Base-by-base conservation (phyloP, 768 basidiomycete genomes). In the Hericium alpestre region DNA sequence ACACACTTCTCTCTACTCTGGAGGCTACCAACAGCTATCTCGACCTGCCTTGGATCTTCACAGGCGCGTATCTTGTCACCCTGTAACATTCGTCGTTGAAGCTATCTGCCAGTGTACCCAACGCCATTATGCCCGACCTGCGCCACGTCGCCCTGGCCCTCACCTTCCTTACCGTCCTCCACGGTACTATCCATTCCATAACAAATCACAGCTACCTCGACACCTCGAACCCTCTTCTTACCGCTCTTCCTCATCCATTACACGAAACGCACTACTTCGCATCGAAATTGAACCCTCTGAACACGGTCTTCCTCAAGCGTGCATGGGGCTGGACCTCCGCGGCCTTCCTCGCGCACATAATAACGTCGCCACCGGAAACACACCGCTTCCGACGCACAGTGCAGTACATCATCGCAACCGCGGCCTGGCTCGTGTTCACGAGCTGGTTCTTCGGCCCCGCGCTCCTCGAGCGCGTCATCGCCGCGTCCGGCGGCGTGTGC, bases 311-410 rank as follows among this genome's bases (percentile, higher is more conserved):
- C 71, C 90, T 94, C 67, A 98, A 98, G 72, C 76, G 80, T 54
- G 82, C 87, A 22, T 96, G 95, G 93, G 90, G 73, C 0, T 96
- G 93, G 93, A 93, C 93, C 1, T 77, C 89, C 7, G 74, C 74
- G 38, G 75, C 79, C 0, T 91, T 90, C 64, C 65, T 84, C 55
- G 63, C 78, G 55, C 73, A 78, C 23, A 86, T 79, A 76, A 27
- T 76, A 52, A 83, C 87, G 1, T 78, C 79, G 60, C 80, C 85
- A 4, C 67, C 73, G 2, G 27, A 53, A 16, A 13, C 58, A 11
- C 38, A 38, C 6, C 38, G 25, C 37, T 27, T 46, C 10, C 59
- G 60, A 3, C 58, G 49, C 18, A 43, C 40, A 15, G 15, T 25
- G 22, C 79, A 82, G 62, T 92, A 79, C 78, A 53, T 70, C 32